Evolutionary conservation across 345 rosid genomes (phyloP).

Genomic region (Viola odorata): DNA sequence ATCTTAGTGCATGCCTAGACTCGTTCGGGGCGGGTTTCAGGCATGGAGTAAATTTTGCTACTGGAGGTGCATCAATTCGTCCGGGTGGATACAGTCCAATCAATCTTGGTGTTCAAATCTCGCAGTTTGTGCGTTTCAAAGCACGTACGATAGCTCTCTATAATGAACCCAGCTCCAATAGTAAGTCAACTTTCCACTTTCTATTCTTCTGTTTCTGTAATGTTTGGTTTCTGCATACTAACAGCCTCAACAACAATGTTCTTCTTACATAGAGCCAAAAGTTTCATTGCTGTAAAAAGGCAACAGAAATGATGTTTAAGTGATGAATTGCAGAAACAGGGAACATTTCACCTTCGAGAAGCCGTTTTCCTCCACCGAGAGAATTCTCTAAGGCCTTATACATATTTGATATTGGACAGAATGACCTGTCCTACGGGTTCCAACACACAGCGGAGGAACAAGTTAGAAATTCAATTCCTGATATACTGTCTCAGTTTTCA

Average conservation of each 20-base stretch:
- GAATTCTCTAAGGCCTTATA: slow-evolving; percentile 40
- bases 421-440: slow-evolving; percentile 39
- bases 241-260: no score
- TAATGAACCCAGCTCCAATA: neutral
- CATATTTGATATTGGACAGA: slow-evolving; percentile 60
- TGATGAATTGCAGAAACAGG: neutral
- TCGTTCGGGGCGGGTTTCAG: slow-evolving; percentile 27
- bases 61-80: slow-evolving; percentile 20
- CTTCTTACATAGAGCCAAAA: no score
- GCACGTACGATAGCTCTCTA: slow-evolving; percentile 21
- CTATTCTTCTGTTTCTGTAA: neutral
- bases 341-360: neutral
- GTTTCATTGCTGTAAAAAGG: neutral
- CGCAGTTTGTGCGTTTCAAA: slow-evolving; percentile 46
- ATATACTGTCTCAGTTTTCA: slow-evolving; percentile 32
- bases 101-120: slow-evolving; percentile 33
- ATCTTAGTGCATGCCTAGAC: slow-evolving; percentile 28
- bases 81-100: slow-evolving; percentile 33
- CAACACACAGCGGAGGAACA: slow-evolving; percentile 27
- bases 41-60: slow-evolving; percentile 34
- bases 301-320: neutral
- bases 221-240: neutral
- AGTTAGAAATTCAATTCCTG: slow-evolving; percentile 39
- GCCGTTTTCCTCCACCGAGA: neutral
- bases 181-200: neutral